phyloP scores from a whole-genome alignment of 306 rosid genomes.

The Trifolium dubium region DNA sequence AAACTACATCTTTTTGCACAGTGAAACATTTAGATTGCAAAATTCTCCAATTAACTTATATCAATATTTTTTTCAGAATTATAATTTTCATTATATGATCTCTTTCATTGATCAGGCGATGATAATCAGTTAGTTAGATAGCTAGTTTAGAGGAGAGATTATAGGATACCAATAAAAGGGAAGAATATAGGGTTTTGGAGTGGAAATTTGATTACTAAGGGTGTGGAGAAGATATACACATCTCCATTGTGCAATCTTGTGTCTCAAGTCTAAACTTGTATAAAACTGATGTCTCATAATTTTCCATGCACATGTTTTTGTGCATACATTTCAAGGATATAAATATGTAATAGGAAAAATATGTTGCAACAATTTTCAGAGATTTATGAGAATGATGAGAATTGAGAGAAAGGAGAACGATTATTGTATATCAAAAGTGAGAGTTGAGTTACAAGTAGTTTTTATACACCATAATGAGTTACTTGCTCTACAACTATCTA shows the following conservation, averaged over 20 bases:
- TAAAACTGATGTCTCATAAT: not conserved
- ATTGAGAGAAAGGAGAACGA: no score
- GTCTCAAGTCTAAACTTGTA: constrained; percentile 8
- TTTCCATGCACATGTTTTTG: not conserved
- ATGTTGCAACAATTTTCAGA: no score
- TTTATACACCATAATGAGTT: no score
- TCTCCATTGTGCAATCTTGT: not conserved
- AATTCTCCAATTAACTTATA: not conserved
- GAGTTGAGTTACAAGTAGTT: no score
- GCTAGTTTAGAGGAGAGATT: constrained; percentile 2
- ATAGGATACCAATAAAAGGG: not conserved
- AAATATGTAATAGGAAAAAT: no score
- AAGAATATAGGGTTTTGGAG: not conserved
- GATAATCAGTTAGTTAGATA: not conserved
- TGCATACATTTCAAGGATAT: no score
- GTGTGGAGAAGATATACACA: constrained; percentile 4
- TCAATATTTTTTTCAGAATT: constrained; percentile 17
- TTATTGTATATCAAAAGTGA: no score
- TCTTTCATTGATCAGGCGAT: not conserved
- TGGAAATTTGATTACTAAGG: not conserved
- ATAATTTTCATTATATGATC: not conserved
- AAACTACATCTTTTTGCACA: constrained; percentile 7
- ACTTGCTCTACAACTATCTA: no score
- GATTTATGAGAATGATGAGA: no score
- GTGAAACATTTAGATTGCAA: constrained; percentile 3